Evolutionary conservation across 345 rosid species (phyloP), one percentile per base, ranked within the genome.

Genomic region (Triadica sebifera): DNA sequence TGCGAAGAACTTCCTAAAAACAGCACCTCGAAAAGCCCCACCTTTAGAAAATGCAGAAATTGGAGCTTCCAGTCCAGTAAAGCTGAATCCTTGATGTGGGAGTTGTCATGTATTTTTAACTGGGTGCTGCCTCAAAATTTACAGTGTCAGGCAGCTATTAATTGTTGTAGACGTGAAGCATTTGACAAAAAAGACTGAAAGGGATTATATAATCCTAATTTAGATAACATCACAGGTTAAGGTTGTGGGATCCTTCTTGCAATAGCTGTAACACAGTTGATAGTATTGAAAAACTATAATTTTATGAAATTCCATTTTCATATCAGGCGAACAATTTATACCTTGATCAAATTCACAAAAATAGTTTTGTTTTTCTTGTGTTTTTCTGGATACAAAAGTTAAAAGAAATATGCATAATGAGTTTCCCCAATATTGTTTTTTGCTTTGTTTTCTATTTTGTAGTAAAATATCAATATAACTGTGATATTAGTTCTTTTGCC

Each of bases 1-100:
- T 64, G 69, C 85, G 0, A 92, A 87, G 86, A 89, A 65, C 79
- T 87, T 90, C 56, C 41, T 75, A 56, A 88, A 77, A 65, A 82
- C 85, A 25, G 77, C 52, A 43, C 70, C 88, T 53, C 77, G 79
- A 16, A 85, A 80, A 65, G 53, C 78, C 25, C 84, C 76, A 3
- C 85, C 86, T 22, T 56, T 79, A 2, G 89, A 83, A 79, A 81
- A 80, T 67, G 60, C 80, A 49, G 80, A 56, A 47, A 79, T 77
- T 65, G 84, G 80, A 79, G 87, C 85, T 55, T 82, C 84, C 13
- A 80, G 74, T 81, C 86, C 86, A 19, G 63, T 39, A 38, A 80
- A 79, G 75, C 82, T 69, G 50, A 72, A 39, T 73, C 82, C 86
- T 34, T 87, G 65, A 80, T 25, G 13, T 24, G 46, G n/a, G 49